phyloP scores from a whole-genome alignment of 805 yeast genomes.

The Barnettozyma salicaria region DNA sequence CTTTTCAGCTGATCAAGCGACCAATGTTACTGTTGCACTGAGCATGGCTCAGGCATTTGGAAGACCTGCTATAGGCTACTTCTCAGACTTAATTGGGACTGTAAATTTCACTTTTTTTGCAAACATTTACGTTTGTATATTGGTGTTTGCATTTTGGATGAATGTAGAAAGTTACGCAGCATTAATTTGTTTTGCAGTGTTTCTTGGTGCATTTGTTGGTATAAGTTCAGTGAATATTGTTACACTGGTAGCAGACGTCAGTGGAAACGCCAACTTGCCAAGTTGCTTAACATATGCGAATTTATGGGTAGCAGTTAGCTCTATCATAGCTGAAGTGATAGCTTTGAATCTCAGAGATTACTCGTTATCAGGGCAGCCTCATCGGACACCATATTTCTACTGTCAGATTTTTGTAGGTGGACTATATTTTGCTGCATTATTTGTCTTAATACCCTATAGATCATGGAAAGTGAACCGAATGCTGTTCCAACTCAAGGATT shows the following conservation, averaged over 20 bases:
- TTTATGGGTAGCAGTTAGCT: conserved; percentile 26
- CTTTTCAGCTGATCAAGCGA: conserved; percentile 35
- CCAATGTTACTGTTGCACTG: conserved; percentile 39
- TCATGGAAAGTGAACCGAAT: conserved; percentile 44
- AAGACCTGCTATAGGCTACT: conserved; percentile 41
- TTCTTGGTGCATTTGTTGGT: conserved; percentile 42
- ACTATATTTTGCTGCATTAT: conserved; percentile 37
- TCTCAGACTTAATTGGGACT: conserved; percentile 42
- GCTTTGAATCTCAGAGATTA: conserved; percentile 43
- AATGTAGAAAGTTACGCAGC: conserved; percentile 37
- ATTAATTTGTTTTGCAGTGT: conserved; percentile 36
- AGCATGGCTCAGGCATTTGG: conserved; percentile 45
- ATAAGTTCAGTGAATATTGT: conserved; percentile 38
- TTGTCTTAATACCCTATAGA: conserved; percentile 42
- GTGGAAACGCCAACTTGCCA: conserved; percentile 32
- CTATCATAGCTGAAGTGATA: conserved; percentile 47
- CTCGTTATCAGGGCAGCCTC: conserved; percentile 10
- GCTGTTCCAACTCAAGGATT: conserved; percentile 23
- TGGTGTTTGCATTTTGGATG: conserved; percentile 46
- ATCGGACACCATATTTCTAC: conserved; percentile 43
- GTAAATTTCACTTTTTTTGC: conserved; percentile 37
- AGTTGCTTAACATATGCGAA: conserved; percentile 35
- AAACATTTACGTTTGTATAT: conserved; percentile 31
- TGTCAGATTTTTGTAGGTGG: conserved; percentile 57
- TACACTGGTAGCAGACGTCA: conserved; percentile 36